phyloP scores from a whole-genome alignment of 164 flowering plant genomes.

The Hamamelis virginiana region DNA sequence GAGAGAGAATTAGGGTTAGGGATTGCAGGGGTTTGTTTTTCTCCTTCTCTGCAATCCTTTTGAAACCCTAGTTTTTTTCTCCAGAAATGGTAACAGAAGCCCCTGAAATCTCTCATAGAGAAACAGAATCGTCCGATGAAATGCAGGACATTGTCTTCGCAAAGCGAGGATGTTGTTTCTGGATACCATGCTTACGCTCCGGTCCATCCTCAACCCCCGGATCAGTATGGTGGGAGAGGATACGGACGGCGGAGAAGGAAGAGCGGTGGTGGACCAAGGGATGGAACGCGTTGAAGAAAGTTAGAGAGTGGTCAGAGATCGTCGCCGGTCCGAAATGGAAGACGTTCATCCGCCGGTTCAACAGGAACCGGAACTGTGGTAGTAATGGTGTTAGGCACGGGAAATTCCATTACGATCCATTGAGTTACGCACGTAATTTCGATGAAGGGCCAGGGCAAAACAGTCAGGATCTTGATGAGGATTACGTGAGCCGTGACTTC shows the following conservation, averaged over 20 bases:
- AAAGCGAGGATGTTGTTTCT: slow-evolving; percentile 37
- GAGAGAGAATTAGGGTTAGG: slow-evolving; percentile 10
- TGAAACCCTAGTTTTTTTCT: neutral
- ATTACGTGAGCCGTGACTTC: slow-evolving; percentile 23
- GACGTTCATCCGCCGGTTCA: slow-evolving; percentile 48
- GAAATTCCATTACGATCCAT: slow-evolving; percentile 50
- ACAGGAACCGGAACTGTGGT: slow-evolving; percentile 10
- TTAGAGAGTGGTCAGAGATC: slow-evolving; percentile 55
- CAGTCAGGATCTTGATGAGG: slow-evolving; percentile 27
- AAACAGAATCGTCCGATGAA: slow-evolving; percentile 5
- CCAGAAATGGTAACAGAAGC: neutral
- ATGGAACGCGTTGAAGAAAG: slow-evolving; percentile 21
- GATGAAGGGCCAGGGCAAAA: slow-evolving; percentile 40
- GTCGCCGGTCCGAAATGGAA: slow-evolving; percentile 54
- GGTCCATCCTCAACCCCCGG: slow-evolving; percentile 3
- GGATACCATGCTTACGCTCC: slow-evolving; percentile 30
- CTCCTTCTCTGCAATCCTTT: neutral
- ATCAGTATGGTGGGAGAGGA: slow-evolving; percentile 33
- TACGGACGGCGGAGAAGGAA: slow-evolving; percentile 21
- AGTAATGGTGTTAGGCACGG: slow-evolving; percentile 5
- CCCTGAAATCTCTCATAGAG: neutral
- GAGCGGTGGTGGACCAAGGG: slow-evolving; percentile 24
- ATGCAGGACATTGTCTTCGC: slow-evolving; percentile 13
- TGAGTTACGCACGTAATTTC: slow-evolving; percentile 53
- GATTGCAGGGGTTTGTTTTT: neutral